phyloP scores from a whole-genome alignment of 148 eudicot species.

The Rhododendron ovatum region DNA sequence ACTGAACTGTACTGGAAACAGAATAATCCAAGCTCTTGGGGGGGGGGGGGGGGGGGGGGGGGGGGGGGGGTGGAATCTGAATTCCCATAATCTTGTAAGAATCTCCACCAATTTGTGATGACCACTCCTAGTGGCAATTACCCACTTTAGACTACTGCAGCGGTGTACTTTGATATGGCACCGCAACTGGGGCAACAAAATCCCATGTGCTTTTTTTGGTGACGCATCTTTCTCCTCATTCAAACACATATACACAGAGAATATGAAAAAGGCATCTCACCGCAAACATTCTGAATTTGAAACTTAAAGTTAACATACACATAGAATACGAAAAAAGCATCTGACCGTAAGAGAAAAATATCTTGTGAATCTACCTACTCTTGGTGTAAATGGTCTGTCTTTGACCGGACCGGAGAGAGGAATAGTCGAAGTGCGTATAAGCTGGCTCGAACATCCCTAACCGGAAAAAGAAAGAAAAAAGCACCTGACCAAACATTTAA shows the following conservation, averaged over 20 bases:
- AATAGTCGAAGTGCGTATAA: not conserved
- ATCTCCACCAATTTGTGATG: not conserved
- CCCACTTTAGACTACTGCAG: slow-evolving; percentile 12
- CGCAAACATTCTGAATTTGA: not conserved
- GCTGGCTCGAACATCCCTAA: not conserved
- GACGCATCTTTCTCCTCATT: slow-evolving; percentile 17
- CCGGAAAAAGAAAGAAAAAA: not conserved
- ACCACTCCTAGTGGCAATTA: slow-evolving; percentile 19
- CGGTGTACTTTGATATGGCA: not conserved
- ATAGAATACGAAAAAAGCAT: slow-evolving; percentile 14
- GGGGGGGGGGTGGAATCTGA: too few relatives aligned
- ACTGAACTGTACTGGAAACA: not conserved
- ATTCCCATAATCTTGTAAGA: not conserved
- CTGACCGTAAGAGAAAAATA: too few relatives aligned
- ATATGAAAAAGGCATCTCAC: slow-evolving; percentile 7
- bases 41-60: not conserved
- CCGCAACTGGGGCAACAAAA: not conserved
- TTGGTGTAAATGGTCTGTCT: not conserved
- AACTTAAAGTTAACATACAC: not conserved
- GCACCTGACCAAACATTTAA: not conserved
- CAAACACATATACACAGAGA: slow-evolving; percentile 12
- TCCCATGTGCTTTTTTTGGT: not conserved
- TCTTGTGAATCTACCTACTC: not conserved
- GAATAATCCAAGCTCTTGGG: not conserved
- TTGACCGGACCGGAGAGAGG: not conserved